Evolutionary conservation across 495 filamentous ascomycete species (phyloP).

Genomic region (Halenospora varia): DNA sequence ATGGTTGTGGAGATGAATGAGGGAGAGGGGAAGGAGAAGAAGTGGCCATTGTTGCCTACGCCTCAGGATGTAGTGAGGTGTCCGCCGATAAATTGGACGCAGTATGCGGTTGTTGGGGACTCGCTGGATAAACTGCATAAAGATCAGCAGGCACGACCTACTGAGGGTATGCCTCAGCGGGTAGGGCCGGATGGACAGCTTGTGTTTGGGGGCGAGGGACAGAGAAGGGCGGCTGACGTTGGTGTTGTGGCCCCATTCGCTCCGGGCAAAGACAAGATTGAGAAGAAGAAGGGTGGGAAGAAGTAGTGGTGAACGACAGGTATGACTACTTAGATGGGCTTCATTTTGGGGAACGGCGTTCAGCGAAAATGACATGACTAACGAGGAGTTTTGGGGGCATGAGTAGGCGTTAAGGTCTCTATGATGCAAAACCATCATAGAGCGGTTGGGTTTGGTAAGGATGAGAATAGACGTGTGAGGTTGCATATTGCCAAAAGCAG

Average conservation of each 20-base stretch:
- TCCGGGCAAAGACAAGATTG: conserved; percentile 62
- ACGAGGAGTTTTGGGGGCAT: neutral
- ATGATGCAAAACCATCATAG: no score
- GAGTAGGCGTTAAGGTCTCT: no score
- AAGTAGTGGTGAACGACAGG: no score
- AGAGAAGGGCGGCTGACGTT: conserved; percentile 43
- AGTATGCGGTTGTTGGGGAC: conserved; percentile 80
- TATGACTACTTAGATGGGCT: neutral
- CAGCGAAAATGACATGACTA: neutral
- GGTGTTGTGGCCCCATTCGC: conserved; percentile 70
- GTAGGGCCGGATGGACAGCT: conserved; percentile 31
- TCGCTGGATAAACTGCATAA: conserved; percentile 77
- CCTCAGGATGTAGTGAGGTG: conserved; percentile 81
- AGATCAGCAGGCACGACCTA: conserved; percentile 66
- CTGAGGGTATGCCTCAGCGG: conserved; percentile 45
- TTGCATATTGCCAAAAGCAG: conserved; percentile 8
- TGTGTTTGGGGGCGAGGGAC: conserved; percentile 28
- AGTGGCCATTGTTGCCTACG: conserved; percentile 53
- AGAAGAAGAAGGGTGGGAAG: conserved; percentile 36
- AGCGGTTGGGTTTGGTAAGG: no score
- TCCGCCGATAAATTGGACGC: conserved; percentile 86
- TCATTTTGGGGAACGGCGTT: neutral
- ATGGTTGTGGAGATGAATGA: neutral
- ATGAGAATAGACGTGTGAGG: no score
- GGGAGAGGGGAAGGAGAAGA: conserved; percentile 29